Evolutionary conservation across 352 stramenopile genomes (phyloP), one percentile per base, ranked within the genome.

Genomic region (Phytophthora sp.): DNA sequence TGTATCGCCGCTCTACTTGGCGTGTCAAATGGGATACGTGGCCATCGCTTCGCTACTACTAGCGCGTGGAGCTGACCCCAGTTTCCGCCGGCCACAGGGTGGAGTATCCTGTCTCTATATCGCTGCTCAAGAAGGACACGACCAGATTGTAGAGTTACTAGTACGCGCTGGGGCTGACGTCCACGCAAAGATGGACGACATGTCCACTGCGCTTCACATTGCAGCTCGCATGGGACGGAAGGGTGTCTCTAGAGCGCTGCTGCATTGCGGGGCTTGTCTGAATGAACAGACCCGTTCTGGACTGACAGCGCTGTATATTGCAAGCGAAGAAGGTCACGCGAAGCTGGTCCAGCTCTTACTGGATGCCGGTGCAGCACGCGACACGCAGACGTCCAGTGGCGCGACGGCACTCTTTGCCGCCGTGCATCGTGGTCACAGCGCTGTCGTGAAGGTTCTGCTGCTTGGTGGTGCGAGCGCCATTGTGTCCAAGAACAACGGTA

Each of bases 51-150:
- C 80, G 18, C 39, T 90, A 26, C 65, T 95, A 27, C 66, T 93
- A 15, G 56, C 67, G 24, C 79, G 78, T 24, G 77, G 84, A 0
- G 87, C 85, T 3, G 67, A 90, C 63, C 80, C 83, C 0, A 86
- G 76, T 62, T 95, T 94, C 39, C 77, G 72, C 8, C 82, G 87
- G 0, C 79, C 79, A 0, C 56, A 69, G 4, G 82, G 84, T 8
- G 84, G 87, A 6, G 87, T 95, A 31, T 90, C 82, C 2, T 89
- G 85, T 18, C 52, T 96, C 38, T 94, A 91, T 66, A 82, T 96
- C 26, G 88, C 88, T 12, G 83, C 85, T 2, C 86, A 94, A 47
- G 83, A 96, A 38, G 88, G 88, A 33, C 89, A 95, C 51, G 50
- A 73, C 47, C 35, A 66, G 46, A 79, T 93, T 52, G 85, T 95